A percentile compares a stretch with the other conserved stretches of the same genome.
Conservation (phyloP, 2,329 filamentous ascomycete genomes). For the Elsinoe fawcettii region DNA sequence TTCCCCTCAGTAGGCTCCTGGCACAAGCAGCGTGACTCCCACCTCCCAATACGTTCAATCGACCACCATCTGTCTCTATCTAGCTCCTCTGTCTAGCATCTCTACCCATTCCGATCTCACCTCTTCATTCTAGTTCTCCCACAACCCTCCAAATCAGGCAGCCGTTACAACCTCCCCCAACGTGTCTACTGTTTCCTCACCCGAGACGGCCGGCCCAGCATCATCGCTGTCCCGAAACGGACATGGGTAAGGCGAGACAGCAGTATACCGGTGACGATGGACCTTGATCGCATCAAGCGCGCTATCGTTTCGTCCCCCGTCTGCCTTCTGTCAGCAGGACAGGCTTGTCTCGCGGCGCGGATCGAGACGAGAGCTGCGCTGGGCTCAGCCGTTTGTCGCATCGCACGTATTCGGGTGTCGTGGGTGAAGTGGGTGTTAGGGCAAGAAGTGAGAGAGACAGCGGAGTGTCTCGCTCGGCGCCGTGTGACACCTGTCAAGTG, state of each 20-base stretch:
- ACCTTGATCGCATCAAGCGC: neutral
- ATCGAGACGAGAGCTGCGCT: neutral
- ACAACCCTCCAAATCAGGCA: neutral
- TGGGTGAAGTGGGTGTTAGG: too few relatives aligned
- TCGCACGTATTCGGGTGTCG: too few relatives aligned
- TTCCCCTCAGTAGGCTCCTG: neutral
- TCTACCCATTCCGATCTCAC: neutral
- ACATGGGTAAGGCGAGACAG: neutral
- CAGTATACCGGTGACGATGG: neutral
- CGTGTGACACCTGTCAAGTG: too few relatives aligned
- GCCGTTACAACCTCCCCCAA: neutral
- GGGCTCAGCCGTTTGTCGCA: too few relatives aligned
- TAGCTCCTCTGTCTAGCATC: neutral
- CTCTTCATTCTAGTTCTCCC: neutral
- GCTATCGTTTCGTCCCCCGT: neutral
- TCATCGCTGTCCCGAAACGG: slow-evolving; percentile 4
- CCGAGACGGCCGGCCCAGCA: neutral
- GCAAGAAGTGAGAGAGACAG: too few relatives aligned
- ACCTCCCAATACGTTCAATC: neutral
- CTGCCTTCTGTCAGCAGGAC: neutral
- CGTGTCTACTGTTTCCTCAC: neutral
- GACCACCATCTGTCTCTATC: neutral
- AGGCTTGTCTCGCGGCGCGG: neutral
- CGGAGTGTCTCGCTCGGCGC: too few relatives aligned
- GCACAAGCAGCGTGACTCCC: neutral